Percentiles rank a stretch among this genome's conserved stretches.
Conservation (phyloP, 768 basidiomycete species). For the Kwoniella dendrophila region DNA sequence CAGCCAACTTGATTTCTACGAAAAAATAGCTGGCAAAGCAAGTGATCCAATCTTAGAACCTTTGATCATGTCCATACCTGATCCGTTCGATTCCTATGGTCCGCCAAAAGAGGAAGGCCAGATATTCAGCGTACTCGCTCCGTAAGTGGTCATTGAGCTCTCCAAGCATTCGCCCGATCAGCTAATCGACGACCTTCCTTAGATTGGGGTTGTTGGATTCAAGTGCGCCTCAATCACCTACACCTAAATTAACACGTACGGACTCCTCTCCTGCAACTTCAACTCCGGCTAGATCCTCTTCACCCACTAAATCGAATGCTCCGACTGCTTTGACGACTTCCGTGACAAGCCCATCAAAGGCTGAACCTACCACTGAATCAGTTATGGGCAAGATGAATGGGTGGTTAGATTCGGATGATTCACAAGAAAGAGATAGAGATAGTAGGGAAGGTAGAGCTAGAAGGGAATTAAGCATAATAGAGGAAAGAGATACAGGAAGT, state of each 20-base stretch:
- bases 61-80: conserved; percentile 84
- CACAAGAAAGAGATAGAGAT: no score
- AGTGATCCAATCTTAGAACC: conserved; percentile 86
- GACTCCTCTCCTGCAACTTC: conserved; percentile 21
- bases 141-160: conserved; percentile 56
- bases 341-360: conserved; percentile 17
- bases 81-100: conserved; percentile 90
- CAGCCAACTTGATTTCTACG: conserved; percentile 89
- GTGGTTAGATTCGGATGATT: conserved; percentile 28
- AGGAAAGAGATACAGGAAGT: conserved; percentile 35
- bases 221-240: conserved; percentile 29
- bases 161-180: not conserved
- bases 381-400: conserved; percentile 33
- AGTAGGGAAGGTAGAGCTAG: conserved; percentile 34
- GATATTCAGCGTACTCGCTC: conserved; percentile 89
- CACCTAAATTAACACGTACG: conserved; percentile 34
- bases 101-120: conserved; percentile 83
- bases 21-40: conserved; percentile 58
- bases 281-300: conserved; percentile 23
- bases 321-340: conserved; percentile 23
- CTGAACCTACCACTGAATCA: conserved; percentile 35
- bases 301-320: conserved; percentile 23
- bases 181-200: not conserved
- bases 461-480: conserved; percentile 54
- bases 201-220: conserved; percentile 36